These are phyloP conservation scores for Fomes fomentarius DNA, from an alignment of 1,284 basidiomycete genomes.

Conservation along the genomic window DNA sequence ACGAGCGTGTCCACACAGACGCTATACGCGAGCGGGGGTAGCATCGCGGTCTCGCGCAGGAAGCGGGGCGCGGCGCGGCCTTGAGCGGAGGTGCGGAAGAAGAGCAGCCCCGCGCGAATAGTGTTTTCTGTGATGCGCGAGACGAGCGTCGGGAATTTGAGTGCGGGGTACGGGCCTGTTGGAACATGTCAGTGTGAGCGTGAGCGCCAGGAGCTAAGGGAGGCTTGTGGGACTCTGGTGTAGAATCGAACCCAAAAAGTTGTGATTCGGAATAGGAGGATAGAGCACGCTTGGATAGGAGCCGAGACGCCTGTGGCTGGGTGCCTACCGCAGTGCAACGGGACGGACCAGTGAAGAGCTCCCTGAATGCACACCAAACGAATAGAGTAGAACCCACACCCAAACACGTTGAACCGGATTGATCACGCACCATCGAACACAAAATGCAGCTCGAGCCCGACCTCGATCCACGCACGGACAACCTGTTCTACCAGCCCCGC, in stretches of 20 bases:
- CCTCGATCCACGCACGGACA: conserved; percentile 69
- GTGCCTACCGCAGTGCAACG: no score
- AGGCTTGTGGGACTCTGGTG: no score
- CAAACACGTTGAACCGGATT: neutral
- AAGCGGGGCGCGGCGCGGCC: conserved; percentile 76
- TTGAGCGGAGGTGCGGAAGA: conserved; percentile 79
- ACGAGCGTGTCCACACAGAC: conserved; percentile 66
- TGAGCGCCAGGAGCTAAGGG: no score
- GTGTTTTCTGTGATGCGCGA: conserved; percentile 60
- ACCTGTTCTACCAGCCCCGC: conserved; percentile 52
- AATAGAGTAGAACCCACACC: no score
- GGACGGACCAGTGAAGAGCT: no score
- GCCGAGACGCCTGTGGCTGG: no score
- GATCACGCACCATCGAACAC: conserved; percentile 85
- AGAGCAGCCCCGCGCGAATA: conserved; percentile 71
- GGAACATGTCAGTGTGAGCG: no score
- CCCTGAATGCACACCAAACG: no score
- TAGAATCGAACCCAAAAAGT: no score
- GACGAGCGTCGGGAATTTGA: conserved; percentile 76
- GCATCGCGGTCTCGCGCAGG: conserved; percentile 70
- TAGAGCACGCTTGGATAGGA: no score
- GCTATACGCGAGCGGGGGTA: conserved; percentile 72
- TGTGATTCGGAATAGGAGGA: no score
- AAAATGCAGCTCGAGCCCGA: conserved; percentile 80
- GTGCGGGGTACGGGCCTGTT: conserved; percentile 72